Conservation (phyloP, 129 eudicot genomes). For the Flaveria brownii region DNA sequence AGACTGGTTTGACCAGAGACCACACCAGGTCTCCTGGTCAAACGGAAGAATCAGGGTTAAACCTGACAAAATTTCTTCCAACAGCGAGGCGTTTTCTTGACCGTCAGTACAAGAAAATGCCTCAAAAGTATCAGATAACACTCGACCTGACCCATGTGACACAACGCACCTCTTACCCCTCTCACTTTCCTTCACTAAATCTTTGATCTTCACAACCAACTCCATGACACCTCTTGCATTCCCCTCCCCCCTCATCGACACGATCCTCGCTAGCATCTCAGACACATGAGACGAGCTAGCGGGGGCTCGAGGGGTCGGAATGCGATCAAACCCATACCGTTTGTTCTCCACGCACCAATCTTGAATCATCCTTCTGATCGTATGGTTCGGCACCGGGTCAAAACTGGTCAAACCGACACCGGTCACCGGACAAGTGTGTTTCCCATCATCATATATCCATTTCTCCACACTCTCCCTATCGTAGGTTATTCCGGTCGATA, state of each 20-base stretch:
- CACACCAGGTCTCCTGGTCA: constrained; percentile 37
- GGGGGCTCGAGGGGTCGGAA: constrained; percentile 59
- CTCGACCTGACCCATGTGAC: constrained; percentile 33
- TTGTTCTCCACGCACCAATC: constrained; percentile 64
- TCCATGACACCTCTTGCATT: constrained; percentile 40
- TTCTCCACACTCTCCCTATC: constrained; percentile 54
- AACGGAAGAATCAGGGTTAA: constrained; percentile 40
- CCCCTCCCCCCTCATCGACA: constrained; percentile 7
- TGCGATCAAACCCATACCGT: constrained; percentile 54
- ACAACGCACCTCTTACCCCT: constrained; percentile 47
- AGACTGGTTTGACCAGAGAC: constrained; percentile 44
- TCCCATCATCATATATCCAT: constrained; percentile 58
- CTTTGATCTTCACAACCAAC: constrained; percentile 44
- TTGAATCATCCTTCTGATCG: constrained; percentile 57
- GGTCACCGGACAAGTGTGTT: constrained; percentile 54
- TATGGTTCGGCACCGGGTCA: constrained; percentile 56
- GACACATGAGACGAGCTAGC: constrained; percentile 40
- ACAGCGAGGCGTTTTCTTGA: constrained; percentile 30
- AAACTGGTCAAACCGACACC: constrained; percentile 34
- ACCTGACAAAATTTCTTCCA: constrained; percentile 49
- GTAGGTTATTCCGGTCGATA: constrained; percentile 61
- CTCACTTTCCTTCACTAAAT: constrained; percentile 46
- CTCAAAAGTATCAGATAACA: constrained; percentile 41
- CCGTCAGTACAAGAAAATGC: constrained; percentile 35
- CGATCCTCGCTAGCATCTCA: constrained; percentile 41